Evolutionary conservation across 2,329 filamentous ascomycete genomes (phyloP).

Genomic region (Gremmenia infestans): DNA sequence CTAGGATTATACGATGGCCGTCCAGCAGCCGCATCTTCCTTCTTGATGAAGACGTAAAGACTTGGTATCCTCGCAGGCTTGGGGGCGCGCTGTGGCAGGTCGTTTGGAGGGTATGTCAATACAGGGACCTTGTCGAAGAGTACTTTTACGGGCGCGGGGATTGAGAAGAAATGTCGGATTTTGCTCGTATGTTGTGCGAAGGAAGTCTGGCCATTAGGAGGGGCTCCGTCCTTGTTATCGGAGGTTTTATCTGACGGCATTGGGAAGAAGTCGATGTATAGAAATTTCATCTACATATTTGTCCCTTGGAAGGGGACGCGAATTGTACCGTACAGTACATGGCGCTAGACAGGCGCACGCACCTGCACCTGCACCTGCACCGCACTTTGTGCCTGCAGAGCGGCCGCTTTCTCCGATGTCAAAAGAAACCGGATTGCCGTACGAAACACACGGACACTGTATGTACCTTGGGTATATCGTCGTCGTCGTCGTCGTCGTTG

Average conservation of each 20-base stretch:
- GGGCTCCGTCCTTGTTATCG: conserved; percentile 3
- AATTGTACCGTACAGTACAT: neutral
- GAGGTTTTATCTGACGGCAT: conserved; percentile 13
- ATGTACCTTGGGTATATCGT: no score
- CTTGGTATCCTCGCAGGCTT: conserved; percentile 40
- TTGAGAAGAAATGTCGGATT: conserved; percentile 26
- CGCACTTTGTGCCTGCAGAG: no score
- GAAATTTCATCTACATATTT: neutral
- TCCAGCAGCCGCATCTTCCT: conserved; percentile 54
- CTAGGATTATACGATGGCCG: conserved; percentile 82
- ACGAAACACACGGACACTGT: no score
- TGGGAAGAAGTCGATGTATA: neutral
- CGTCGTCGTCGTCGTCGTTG: no score
- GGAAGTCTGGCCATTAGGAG: conserved; percentile 9
- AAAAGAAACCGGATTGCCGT: no score
- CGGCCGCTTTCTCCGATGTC: no score
- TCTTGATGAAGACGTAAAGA: conserved; percentile 74
- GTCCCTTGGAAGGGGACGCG: neutral
- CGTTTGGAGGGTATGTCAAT: conserved; percentile 66
- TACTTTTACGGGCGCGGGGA: conserved; percentile 71
- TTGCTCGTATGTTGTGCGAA: conserved; percentile 15
- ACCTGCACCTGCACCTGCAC: neutral
- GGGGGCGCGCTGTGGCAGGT: conserved; percentile 61
- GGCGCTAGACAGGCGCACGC: neutral
- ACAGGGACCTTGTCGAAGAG: conserved; percentile 86